Percentiles rank a stretch among this genome's conserved stretches.
Conservation (phyloP, 2,329 filamentous ascomycete genomes). For the Alternaria panax region DNA sequence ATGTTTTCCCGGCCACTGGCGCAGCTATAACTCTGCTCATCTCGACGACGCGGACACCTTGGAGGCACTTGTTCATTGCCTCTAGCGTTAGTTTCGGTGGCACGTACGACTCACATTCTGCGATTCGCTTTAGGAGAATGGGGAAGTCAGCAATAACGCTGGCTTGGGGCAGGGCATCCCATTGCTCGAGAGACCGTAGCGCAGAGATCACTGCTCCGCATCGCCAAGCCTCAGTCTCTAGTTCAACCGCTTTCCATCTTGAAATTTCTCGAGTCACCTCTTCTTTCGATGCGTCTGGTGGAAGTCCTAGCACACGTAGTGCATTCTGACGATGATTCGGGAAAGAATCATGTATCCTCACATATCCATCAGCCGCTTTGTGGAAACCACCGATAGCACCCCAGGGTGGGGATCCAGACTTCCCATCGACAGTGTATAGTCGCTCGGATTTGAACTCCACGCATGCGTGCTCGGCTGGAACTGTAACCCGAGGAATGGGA, state of each 20-base stretch:
- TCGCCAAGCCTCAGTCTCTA: constrained; percentile 57
- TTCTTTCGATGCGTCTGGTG: constrained; percentile 41
- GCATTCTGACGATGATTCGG: constrained; percentile 59
- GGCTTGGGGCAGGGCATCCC: constrained; percentile 61
- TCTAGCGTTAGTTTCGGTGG: background rate
- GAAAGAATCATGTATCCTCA: constrained; percentile 65
- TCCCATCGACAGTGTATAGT: constrained; percentile 56
- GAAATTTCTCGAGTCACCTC: constrained; percentile 52
- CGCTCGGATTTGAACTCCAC: constrained; percentile 64
- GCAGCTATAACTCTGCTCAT: constrained; percentile 56
- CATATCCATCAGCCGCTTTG: constrained; percentile 59
- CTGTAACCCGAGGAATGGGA: constrained; percentile 50
- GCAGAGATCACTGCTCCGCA: constrained; percentile 58
- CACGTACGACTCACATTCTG: constrained; percentile 18
- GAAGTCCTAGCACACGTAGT: constrained; percentile 54
- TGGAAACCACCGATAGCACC: constrained; percentile 62
- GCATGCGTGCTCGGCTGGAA: constrained; percentile 57
- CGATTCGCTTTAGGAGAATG: constrained; percentile 53
- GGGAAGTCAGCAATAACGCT: constrained; percentile 56
- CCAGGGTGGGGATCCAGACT: constrained; percentile 46
- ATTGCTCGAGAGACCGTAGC: constrained; percentile 59
- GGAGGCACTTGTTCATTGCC: constrained; percentile 43
- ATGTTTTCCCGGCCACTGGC: constrained; percentile 52
- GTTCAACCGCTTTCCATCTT: constrained; percentile 55
- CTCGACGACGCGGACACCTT: constrained; percentile 53